phyloP scores from a whole-genome alignment of 202 grass and related monocot species.

The Carex arenaria region DNA sequence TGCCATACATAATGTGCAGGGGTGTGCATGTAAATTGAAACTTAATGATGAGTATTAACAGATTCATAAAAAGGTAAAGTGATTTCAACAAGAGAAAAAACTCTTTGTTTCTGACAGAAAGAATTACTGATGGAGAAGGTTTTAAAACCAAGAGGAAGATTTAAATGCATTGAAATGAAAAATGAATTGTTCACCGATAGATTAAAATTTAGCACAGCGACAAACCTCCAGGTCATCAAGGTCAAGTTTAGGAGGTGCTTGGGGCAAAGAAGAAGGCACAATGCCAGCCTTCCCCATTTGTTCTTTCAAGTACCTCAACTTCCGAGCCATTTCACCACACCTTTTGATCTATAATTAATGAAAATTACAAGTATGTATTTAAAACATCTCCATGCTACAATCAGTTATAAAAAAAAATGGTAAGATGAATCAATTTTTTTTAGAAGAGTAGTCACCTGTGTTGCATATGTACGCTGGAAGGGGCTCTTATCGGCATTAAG shows the following conservation, averaged over 20 bases:
- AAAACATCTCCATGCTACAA: not conserved
- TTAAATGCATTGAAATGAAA: not conserved
- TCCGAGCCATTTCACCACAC: conserved; percentile 91
- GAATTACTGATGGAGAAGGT: not conserved
- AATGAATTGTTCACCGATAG: not conserved
- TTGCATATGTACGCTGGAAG: conserved; percentile 85
- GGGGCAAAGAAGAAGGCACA: conserved; percentile 30
- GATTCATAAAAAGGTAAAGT: conserved; percentile 8
- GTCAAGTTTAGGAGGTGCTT: conserved; percentile 41
- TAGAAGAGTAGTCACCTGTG: conserved; percentile 47
- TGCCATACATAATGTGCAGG: not conserved
- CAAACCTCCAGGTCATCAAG: conserved; percentile 93
- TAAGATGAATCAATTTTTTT: conserved; percentile 14
- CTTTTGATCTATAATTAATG: conserved; percentile 71
- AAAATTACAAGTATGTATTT: not conserved
- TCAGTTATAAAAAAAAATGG: conserved; percentile 8
- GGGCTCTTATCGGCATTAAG: conserved; percentile 97
- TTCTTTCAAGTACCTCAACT: conserved; percentile 75
- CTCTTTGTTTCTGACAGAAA: conserved; percentile 1
- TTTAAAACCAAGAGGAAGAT: conserved; percentile 8
- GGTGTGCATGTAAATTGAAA: not conserved
- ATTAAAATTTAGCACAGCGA: not conserved
- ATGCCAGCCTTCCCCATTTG: conserved; percentile 86
- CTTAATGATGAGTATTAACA: conserved; percentile 1
- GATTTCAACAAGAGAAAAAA: not conserved